These are phyloP conservation scores for Scenedesmus sp. DNA, from an alignment of 163 green algal genomes.

Conservation along the genomic window DNA sequence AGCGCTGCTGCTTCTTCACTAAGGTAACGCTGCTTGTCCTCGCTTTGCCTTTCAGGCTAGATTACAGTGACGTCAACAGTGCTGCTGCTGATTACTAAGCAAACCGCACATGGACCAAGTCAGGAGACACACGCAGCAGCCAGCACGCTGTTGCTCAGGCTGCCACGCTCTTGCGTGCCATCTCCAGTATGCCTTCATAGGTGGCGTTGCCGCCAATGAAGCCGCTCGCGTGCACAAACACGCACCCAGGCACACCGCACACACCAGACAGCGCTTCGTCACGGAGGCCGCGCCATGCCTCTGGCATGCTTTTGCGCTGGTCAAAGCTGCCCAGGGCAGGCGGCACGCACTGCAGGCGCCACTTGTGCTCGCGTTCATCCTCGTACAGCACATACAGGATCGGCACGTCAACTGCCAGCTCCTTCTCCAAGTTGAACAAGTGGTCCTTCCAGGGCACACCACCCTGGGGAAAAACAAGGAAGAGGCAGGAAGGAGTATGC, in stretches of 20 bases:
- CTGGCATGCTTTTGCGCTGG: constrained; percentile 81
- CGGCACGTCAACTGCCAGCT: constrained; percentile 74
- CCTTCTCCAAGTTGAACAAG: constrained; percentile 93
- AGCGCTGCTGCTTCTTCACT: too few relatives aligned
- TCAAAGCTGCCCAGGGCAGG: constrained; percentile 85
- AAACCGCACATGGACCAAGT: neutral
- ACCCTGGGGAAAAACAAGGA: neutral
- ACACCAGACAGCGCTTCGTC: constrained; percentile 81
- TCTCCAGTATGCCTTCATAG: constrained; percentile 83
- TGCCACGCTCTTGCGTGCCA: constrained; percentile 70
- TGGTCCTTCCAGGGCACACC: constrained; percentile 85
- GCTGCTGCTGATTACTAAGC: too few relatives aligned
- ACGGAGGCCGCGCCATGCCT: constrained; percentile 89
- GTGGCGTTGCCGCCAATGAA: constrained; percentile 95
- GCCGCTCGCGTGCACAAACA: constrained; percentile 96
- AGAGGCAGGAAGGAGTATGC: neutral
- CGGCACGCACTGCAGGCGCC: constrained; percentile 89
- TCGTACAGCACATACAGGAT: constrained; percentile 77
- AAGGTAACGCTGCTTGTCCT: too few relatives aligned
- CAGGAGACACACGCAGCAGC: neutral
- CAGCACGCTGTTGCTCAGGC: neutral
- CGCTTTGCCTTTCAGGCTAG: too few relatives aligned
- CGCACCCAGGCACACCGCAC: constrained; percentile 82
- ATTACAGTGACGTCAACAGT: too few relatives aligned
- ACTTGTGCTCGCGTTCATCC: constrained; percentile 86